Percentiles rank a stretch among this genome's conserved stretches.
Conservation (phyloP, 208 protist genomes). For the Acanthamoeba rhysodes region DNA sequence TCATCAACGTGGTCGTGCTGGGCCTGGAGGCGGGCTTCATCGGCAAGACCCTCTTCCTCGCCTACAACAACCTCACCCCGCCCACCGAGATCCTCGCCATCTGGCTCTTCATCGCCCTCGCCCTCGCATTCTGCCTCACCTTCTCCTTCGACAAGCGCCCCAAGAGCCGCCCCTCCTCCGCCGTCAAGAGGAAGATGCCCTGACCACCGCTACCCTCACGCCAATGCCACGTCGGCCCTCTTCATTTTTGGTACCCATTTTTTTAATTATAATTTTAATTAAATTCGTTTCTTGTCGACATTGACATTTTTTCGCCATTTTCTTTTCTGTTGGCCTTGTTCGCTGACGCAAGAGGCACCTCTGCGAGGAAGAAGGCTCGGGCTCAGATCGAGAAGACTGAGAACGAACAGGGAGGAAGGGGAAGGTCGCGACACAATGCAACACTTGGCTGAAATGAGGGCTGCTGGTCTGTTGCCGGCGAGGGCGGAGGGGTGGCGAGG, state of each 20-base stretch:
- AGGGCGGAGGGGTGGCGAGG: background rate
- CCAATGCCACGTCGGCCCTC: background rate
- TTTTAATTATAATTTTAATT: no score
- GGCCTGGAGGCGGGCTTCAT: conserved; percentile 44
- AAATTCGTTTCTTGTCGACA: no score
- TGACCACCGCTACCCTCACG: background rate
- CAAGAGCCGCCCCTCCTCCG: background rate
- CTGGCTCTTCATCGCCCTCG: conserved; percentile 33
- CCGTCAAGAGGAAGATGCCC: conserved; percentile 57
- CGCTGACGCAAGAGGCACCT: no score
- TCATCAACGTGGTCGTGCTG: conserved; percentile 18
- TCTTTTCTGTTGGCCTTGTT: no score
- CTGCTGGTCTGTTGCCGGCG: background rate
- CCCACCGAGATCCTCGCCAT: conserved; percentile 41
- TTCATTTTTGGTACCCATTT: background rate
- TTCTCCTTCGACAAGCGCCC: conserved; percentile 9
- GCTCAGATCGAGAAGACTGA: no score
- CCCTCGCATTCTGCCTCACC: conserved; percentile 8
- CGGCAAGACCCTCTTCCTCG: conserved; percentile 45
- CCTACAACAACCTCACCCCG: conserved; percentile 40
- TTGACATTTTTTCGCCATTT: no score
- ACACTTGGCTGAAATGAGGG: background rate
- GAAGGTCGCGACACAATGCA: no score
- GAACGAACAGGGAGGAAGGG: no score
- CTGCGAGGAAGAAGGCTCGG: no score